Base-by-base conservation (phyloP, 768 basidiomycete genomes). In the Mycena floridula region DNA sequence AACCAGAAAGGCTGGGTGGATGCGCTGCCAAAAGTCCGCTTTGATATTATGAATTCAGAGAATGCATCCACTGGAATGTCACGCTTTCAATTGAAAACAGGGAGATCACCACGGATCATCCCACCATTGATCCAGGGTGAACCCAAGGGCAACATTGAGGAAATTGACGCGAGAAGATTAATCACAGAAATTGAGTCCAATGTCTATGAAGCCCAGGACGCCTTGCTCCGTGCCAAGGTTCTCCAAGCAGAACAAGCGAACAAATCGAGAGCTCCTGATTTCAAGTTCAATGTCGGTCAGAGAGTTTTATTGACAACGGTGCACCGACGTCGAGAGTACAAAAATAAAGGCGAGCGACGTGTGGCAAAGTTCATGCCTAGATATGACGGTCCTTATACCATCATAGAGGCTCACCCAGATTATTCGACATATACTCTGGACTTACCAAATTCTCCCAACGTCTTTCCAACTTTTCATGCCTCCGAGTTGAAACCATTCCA, bases 261-360 rank as follows among this genome's bases (percentile, higher is more conserved):
- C 42, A 42, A 52, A 32, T 27, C 54, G n/a, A 56, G 61, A 0
- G 44, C 25, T 0, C 42, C 47, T 0, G 60, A 68, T 15, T 37
- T 46, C 5, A 5, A 22, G 0, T 68, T 60, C 49, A 24, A 54
- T 0, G 54, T 62, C 0, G 66, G 68, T 0, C 67, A 73, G 35
- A 18, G 25, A 0, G 68, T 74, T 1, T 51, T 68, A 50, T 50
- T 74, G 0, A 64, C 66, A 0, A 72, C 66, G 0, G 32, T 50
- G 7, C 50, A 72, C 37, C 52, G 59, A 0, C 52, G 55, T 0
- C 47, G 52, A 0, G 55, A 66, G 1, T 72, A 67, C 48, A 59
- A 58, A 26, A 16, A 54, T 1, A 43, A 49, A 13, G 64, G 61
- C 0, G 51, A 59, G 2, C 54, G 59, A n/a, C n/a, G n/a, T n/a